These are phyloP conservation scores for Candida ipomoeae DNA, from an alignment of 805 yeast genomes.

Conservation along the genomic window DNA sequence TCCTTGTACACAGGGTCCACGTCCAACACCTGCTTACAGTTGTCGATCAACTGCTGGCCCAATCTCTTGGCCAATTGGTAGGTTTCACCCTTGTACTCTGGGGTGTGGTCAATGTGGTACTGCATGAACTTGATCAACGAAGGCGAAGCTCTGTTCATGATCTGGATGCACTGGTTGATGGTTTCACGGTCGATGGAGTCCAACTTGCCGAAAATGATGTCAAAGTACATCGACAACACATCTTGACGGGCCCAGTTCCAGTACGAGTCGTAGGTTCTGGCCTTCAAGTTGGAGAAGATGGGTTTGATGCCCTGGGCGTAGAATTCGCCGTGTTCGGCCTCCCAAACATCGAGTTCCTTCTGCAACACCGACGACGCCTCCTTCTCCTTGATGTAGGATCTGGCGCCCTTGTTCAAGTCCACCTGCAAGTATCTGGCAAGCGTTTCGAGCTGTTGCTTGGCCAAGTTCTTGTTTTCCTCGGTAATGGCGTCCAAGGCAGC, in stretches of 20 bases:
- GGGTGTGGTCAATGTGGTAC: slow-evolving; percentile 77
- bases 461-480: slow-evolving; percentile 64
- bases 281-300: slow-evolving; percentile 84
- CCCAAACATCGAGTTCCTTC: slow-evolving; percentile 87
- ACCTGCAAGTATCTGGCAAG: slow-evolving; percentile 92
- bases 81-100: slow-evolving; percentile 83
- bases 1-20: slow-evolving; percentile 93
- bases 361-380: slow-evolving; percentile 82
- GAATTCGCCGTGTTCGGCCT: slow-evolving; percentile 79
- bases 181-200: slow-evolving; percentile 93
- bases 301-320: slow-evolving; percentile 91
- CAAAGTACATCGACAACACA: slow-evolving; percentile 87
- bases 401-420: slow-evolving; percentile 89
- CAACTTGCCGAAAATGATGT: slow-evolving; percentile 90
- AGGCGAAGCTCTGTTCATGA: slow-evolving; percentile 96
- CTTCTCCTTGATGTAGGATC: slow-evolving; percentile 74
- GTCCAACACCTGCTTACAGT: slow-evolving; percentile 81
- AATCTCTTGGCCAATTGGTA: slow-evolving; percentile 84
- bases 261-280: slow-evolving; percentile 93
- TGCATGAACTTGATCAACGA: slow-evolving; percentile 95
- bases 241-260: slow-evolving; percentile 99
- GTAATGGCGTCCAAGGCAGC: slow-evolving; percentile 88
- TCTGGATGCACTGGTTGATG: slow-evolving; percentile 91
- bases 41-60: slow-evolving; percentile 92
- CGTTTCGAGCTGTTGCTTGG: slow-evolving; percentile 80